Base-by-base conservation (phyloP, 768 basidiomycete species). In the Phaeotremella skinneri region DNA sequence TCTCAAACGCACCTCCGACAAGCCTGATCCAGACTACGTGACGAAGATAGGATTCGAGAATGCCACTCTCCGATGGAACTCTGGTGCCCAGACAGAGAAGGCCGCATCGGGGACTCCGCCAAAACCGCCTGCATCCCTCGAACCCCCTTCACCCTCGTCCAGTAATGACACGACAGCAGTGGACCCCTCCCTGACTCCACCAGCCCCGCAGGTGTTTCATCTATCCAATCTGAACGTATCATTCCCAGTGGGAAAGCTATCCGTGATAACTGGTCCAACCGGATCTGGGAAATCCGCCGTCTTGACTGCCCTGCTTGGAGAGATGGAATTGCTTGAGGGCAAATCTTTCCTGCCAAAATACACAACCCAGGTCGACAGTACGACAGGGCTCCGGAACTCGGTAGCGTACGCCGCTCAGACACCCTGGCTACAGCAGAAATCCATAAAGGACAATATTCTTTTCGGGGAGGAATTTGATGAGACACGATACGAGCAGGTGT, bases 261-360 rank as follows among this genome's bases (percentile, higher is more conserved):
- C 87, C 0, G 77, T 91, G 5, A 80, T 91, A 53, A 86, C 86
- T 21, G 79, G 79, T 0, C 87, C 89, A 0, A 90, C 89, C 4
- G 90, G 88, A 3, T 84, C 85, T 41, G 90, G 90, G 0, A 92
- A 92, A 79, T 89, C 87, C 0, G 88, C 89, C 0, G 75, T 90
- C 1, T 80, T 91, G 53, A 85, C 85, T 64, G 75, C 73, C 4
- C 62, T 76, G 2, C 62, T 74, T 4, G 72, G 72, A 34, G 75
- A 76, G 53, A 76, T 75, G 76, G 70, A 73, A 32, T 61, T 73
- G 65, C 81, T 71, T 13, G 52, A 81, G 13, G 83, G 83, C 0
- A 77, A 79, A 14, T 81, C 88, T 49, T 81, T 85, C 63, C 83
- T 89, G 79, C 81, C 84, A 4, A 91, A 91, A 75, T 79, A 85